Conservation (phyloP, 176 grass and related monocot species). For the Juncus inflexus region DNA sequence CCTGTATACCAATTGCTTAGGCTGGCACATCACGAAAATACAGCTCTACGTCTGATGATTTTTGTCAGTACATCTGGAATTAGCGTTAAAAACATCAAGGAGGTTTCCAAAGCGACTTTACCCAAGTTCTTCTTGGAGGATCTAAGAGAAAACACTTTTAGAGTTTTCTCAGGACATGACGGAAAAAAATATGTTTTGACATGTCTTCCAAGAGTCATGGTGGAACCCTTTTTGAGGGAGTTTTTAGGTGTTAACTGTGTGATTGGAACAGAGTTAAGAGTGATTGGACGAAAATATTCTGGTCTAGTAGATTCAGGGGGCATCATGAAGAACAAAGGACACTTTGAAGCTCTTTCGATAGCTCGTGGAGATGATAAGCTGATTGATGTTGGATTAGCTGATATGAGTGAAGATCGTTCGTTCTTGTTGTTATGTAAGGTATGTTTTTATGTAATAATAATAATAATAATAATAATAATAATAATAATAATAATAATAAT, state of each 20-base stretch:
- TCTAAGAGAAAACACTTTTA: slow-evolving; percentile 25
- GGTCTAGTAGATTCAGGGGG: slow-evolving; percentile 13
- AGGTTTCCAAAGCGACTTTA: slow-evolving; percentile 36
- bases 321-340: not conserved
- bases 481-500: too few relatives aligned
- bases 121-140: slow-evolving; percentile 52
- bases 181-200: slow-evolving; percentile 39
- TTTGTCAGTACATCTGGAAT: slow-evolving; percentile 51
- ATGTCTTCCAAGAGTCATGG: slow-evolving; percentile 38
- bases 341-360: slow-evolving; percentile 15
- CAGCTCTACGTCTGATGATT: slow-evolving; percentile 35
- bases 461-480: too few relatives aligned
- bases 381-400: slow-evolving; percentile 38
- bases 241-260: slow-evolving; percentile 36
- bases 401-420: not conserved
- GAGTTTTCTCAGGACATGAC: slow-evolving; percentile 3
- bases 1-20: slow-evolving; percentile 33
- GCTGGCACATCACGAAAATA: not conserved
- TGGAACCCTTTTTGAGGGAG: slow-evolving; percentile 50
- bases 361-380: slow-evolving; percentile 17
- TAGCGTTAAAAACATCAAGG: slow-evolving; percentile 21
- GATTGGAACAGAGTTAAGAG: slow-evolving; percentile 35
- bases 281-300: slow-evolving; percentile 15
- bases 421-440: slow-evolving; percentile 42
- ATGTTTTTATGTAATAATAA: not conserved